phyloP scores from a whole-genome alignment of 371 early-diverging fungal genomes.

The Syncephalastrum monosporum region DNA sequence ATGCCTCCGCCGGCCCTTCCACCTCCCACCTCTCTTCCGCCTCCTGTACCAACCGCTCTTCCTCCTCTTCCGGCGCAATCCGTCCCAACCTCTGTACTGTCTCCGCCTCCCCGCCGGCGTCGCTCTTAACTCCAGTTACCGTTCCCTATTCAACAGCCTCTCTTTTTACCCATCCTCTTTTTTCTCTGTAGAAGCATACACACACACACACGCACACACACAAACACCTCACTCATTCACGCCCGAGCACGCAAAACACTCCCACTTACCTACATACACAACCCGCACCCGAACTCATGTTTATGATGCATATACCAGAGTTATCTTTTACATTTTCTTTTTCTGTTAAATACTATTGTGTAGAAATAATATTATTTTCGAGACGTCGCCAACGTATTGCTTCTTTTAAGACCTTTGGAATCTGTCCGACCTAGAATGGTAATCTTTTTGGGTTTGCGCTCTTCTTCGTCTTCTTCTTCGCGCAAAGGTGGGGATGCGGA shows the following conservation, averaged over 20 bases:
- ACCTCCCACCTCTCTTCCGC: conserved; percentile 29
- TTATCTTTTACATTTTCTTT: background rate
- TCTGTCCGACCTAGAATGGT: no score
- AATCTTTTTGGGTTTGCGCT: no score
- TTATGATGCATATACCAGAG: conserved; percentile 2
- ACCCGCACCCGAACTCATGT: background rate
- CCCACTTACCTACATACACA: no score
- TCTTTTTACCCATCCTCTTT: background rate
- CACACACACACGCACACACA: no score
- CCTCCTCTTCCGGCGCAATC: conserved; percentile 19
- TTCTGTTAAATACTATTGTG: background rate
- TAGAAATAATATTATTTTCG: no score
- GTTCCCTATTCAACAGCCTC: background rate
- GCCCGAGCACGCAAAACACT: no score
- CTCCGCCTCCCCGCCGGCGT: conserved; percentile 1
- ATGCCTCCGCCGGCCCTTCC: conserved; percentile 20
- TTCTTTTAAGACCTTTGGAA: no score
- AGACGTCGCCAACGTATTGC: no score
- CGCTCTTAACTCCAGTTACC: background rate
- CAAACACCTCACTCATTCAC: no score
- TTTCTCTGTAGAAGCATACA: background rate
- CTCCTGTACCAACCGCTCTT: conserved; percentile 26
- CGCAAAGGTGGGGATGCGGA: background rate
- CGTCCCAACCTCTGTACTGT: background rate
- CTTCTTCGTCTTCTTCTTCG: conserved; percentile 4